A percentile compares a stretch with the other conserved stretches of the same genome.
Conservation (phyloP, 2,329 filamentous ascomycete species). For the Alternaria burnsii region DNA sequence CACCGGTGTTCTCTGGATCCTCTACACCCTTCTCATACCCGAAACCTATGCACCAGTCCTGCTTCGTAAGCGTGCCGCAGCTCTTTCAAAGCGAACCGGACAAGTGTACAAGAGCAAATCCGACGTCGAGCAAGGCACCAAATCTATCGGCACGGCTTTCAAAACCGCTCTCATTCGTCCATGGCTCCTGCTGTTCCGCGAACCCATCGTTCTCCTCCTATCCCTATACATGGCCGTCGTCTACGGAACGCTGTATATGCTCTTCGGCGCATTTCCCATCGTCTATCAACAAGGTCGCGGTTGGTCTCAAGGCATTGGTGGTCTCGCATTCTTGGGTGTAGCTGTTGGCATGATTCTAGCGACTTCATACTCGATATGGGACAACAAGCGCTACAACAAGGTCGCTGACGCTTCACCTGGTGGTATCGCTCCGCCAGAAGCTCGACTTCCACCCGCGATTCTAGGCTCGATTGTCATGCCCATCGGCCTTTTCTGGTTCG, state of each 20-base stretch:
- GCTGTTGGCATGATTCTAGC: background rate
- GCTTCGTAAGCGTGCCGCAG: background rate
- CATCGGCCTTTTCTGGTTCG: slow-evolving; percentile 62
- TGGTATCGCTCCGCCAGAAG: slow-evolving; percentile 47
- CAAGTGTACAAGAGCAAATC: slow-evolving; percentile 41
- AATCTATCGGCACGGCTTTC: background rate
- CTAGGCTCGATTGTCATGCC: slow-evolving; percentile 60
- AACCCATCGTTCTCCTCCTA: background rate
- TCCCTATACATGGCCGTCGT: background rate
- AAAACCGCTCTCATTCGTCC: background rate
- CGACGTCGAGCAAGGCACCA: slow-evolving; percentile 53
- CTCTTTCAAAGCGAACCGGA: background rate
- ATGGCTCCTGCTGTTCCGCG: background rate
- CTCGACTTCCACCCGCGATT: slow-evolving; percentile 60
- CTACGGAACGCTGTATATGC: background rate
- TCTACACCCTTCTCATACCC: slow-evolving; percentile 51
- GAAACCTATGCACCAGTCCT: slow-evolving; percentile 63
- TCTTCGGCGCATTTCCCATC: background rate
- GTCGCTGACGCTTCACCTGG: slow-evolving; percentile 53
- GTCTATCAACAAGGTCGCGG: slow-evolving; percentile 16
- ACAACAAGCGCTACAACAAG: background rate
- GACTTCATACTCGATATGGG: background rate
- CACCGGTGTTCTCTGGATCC: slow-evolving; percentile 41
- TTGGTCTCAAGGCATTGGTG: slow-evolving; percentile 50
- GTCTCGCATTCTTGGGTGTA: slow-evolving; percentile 42